Conservation (phyloP, 176 grass and related monocot species). For the Pontederia paniculata region DNA sequence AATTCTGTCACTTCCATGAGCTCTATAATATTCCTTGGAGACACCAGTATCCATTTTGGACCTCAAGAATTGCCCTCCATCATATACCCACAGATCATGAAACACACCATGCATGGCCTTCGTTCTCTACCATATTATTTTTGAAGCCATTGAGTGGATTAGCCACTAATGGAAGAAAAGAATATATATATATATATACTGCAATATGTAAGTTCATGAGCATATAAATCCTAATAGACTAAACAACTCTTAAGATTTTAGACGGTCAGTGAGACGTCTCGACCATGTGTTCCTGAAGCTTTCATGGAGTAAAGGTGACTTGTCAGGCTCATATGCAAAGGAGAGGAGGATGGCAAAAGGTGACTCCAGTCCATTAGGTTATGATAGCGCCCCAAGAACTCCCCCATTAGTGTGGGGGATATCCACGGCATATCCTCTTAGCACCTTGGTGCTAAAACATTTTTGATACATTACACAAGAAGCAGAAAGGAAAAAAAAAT, state of each 20-base stretch:
- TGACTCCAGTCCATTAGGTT: constrained; percentile 10
- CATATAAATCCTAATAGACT: too few relatives aligned
- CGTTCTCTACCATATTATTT: too few relatives aligned
- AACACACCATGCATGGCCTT: too few relatives aligned
- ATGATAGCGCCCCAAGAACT: background rate
- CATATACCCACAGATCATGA: too few relatives aligned
- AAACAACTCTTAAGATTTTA: background rate
- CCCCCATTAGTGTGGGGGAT: constrained; percentile 1
- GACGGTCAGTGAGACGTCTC: background rate
- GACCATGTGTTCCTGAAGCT: constrained; percentile 1
- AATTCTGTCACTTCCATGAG: too few relatives aligned
- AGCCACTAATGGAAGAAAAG: background rate
- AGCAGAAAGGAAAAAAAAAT: too few relatives aligned
- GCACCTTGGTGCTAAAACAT: too few relatives aligned
- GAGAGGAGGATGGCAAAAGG: constrained; percentile 19
- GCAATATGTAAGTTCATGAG: too few relatives aligned
- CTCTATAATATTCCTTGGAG: too few relatives aligned
- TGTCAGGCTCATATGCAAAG: background rate
- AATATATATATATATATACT: background rate
- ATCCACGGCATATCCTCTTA: constrained; percentile 8
- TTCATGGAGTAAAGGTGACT: background rate
- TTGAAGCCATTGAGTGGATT: background rate
- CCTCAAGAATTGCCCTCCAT: too few relatives aligned
- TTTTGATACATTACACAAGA: too few relatives aligned
- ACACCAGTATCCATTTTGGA: too few relatives aligned